Base-by-base conservation (phyloP, 1,284 basidiomycete genomes). In the Moesziomyces parantarcticus region DNA sequence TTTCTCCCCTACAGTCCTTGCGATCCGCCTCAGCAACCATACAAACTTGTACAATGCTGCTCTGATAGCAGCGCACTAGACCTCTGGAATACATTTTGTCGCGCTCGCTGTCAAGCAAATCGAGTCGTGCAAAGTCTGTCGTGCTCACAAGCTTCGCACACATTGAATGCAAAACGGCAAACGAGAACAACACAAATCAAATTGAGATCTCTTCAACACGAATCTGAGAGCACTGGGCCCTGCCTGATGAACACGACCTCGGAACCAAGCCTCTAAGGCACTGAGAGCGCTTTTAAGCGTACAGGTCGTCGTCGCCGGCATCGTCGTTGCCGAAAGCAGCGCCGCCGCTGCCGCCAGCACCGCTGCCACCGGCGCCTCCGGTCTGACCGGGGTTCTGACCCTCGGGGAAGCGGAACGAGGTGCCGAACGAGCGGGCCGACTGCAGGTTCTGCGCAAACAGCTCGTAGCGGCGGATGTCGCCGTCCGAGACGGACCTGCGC, bases 361-460 rank as follows among this genome's bases (percentile, higher is more conserved):
- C 85, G 18, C 52, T 54, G 50, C 67, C 66, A 40, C 61, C 62
- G 42, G 66, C 61, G 36, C 57, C 56, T 16, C 55, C 48, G 22
- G 51, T 50, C 41, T 61, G 53, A 29, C 45, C 54, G 42, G 61
- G 55, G 67, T 58, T 50, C 32, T 61, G 66, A 85, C 87, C 52
- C 79, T 97, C 95, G 20, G 97, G 97, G 93, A 99, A 99, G 87
- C 93, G 93, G 90, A 97, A 97, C 83, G 89, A 90, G 84, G 90
- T 90, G 53, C 94, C 94, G 81, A 92, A 81, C 46, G 66, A 72
- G 18, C 82, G 69, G 41, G 78, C 73, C 48, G 79, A 78, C 47
- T 83, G 81, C 36, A 83, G 56, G 42, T 79, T 83, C 50, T 81
- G 79, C 18, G 82, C 81, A 48, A 83, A 83, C 64, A 83, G 76